A percentile compares a stretch with the other conserved stretches of the same genome.
These are phyloP conservation scores for Yarrowia sp. DNA, from an alignment of 805 yeast species.

Conservation along the genomic window DNA sequence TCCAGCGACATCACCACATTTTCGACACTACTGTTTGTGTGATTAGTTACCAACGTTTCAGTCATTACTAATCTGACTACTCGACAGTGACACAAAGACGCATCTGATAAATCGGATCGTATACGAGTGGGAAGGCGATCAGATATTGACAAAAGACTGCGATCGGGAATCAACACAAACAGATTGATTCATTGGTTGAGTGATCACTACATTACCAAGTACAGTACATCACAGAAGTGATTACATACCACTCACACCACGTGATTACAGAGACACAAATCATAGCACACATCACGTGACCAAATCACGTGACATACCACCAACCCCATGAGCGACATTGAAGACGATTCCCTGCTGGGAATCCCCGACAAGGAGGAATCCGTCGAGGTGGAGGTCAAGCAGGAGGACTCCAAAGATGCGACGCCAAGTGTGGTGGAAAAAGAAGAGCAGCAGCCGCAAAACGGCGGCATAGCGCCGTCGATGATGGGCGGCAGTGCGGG, in stretches of 20 bases:
- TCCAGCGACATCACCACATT: no score
- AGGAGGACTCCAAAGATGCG: constrained; percentile 41
- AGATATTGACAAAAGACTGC: no score
- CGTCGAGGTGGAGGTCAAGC: constrained; percentile 33
- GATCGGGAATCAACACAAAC: no score
- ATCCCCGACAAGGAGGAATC: constrained; percentile 42
- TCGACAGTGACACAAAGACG: not conserved
- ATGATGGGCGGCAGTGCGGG: constrained; percentile 18
- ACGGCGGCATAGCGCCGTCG: constrained; percentile 25
- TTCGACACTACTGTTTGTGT: no score
- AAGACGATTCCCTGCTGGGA: constrained; percentile 28
- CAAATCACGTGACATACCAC: not conserved
- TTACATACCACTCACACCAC: no score
- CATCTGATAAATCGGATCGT: no score
- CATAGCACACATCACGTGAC: constrained; percentile 9
- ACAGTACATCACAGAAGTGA: not conserved
- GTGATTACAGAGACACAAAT: not conserved
- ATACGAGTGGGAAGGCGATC: no score
- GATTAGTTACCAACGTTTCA: no score
- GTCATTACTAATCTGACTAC: not conserved
- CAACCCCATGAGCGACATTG: constrained; percentile 22
- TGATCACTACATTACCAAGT: no score
- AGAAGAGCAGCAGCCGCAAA: not conserved
- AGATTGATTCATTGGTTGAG: no score
- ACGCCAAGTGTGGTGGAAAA: constrained; percentile 42